These are phyloP conservation scores for Seiridium unicorne DNA, from an alignment of 2,329 filamentous ascomycete species.

Conservation along the genomic window DNA sequence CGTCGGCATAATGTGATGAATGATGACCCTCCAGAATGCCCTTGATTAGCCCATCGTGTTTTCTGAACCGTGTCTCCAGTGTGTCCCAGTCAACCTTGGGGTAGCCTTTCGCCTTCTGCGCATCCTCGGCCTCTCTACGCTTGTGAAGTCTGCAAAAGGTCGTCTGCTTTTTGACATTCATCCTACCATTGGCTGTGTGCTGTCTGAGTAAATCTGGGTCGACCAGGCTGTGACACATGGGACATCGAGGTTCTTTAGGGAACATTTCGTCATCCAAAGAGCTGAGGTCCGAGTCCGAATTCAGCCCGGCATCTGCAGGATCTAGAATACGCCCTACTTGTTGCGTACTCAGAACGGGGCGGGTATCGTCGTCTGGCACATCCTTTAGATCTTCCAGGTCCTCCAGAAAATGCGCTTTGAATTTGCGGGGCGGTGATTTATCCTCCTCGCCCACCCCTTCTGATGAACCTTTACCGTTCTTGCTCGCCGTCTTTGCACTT, in stretches of 20 bases:
- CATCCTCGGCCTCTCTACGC: slow-evolving; percentile 47
- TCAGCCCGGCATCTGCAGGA: neutral
- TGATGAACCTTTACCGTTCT: neutral
- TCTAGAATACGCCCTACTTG: neutral
- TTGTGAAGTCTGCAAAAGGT: slow-evolving; percentile 66
- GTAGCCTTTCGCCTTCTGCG: slow-evolving; percentile 56
- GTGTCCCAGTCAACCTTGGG: slow-evolving; percentile 68
- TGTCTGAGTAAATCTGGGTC: slow-evolving; percentile 51
- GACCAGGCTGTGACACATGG: slow-evolving; percentile 65
- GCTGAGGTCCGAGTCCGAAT: slow-evolving; percentile 8
- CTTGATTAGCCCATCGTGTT: slow-evolving; percentile 55
- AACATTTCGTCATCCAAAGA: slow-evolving; percentile 13
- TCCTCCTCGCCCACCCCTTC: slow-evolving; percentile 9
- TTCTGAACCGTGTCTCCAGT: slow-evolving; percentile 57
- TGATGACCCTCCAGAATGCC: slow-evolving; percentile 56
- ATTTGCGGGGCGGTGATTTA: slow-evolving; percentile 16
- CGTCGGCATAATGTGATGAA: slow-evolving; percentile 58
- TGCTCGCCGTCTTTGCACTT: neutral
- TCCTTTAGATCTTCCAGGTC: slow-evolving; percentile 10
- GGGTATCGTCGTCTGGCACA: neutral
- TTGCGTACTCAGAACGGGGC: slow-evolving; percentile 5
- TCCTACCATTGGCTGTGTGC: slow-evolving; percentile 44
- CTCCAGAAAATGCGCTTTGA: slow-evolving; percentile 23
- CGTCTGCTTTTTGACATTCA: slow-evolving; percentile 58
- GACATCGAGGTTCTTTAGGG: slow-evolving; percentile 43